phyloP scores from a whole-genome alignment of 345 rosid genomes.

The Arabidopsis suecica region DNA sequence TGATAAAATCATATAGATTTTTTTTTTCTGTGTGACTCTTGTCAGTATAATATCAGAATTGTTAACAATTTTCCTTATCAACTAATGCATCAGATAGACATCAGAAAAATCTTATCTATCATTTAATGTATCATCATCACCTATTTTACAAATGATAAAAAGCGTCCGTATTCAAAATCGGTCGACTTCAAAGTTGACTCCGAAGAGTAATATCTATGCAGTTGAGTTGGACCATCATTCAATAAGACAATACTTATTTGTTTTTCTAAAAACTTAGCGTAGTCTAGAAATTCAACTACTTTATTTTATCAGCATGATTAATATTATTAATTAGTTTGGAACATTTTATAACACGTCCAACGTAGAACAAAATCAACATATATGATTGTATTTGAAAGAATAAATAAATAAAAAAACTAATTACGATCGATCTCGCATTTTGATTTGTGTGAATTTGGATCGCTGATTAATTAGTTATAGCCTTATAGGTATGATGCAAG shows the following conservation, averaged over 20 bases:
- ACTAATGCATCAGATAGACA: constrained; percentile 12
- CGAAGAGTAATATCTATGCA: constrained; percentile 2
- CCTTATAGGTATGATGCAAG: neutral
- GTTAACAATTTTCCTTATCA: neutral
- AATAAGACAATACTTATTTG: constrained; percentile 10
- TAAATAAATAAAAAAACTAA: neutral
- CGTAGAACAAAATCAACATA: neutral
- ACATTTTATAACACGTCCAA: neutral
- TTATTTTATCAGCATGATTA: constrained; percentile 4
- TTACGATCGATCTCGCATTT: neutral
- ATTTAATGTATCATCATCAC: constrained; percentile 15
- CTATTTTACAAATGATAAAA: constrained; percentile 5
- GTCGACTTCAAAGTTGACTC: constrained; percentile 33
- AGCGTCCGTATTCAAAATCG: constrained; percentile 22
- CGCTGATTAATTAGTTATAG: neutral
- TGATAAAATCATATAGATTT: neutral
- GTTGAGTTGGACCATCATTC: constrained; percentile 30
- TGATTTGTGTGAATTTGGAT: neutral
- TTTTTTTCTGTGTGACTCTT: neutral
- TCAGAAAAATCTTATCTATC: neutral
- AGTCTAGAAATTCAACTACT: neutral
- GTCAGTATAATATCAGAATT: neutral
- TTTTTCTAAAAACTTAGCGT: neutral
- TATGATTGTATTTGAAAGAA: neutral
- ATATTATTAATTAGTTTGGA: constrained; percentile 9